Evolutionary conservation across 2,329 filamentous ascomycete genomes (phyloP).

Genomic region (Kalaharituber pfeilii): DNA sequence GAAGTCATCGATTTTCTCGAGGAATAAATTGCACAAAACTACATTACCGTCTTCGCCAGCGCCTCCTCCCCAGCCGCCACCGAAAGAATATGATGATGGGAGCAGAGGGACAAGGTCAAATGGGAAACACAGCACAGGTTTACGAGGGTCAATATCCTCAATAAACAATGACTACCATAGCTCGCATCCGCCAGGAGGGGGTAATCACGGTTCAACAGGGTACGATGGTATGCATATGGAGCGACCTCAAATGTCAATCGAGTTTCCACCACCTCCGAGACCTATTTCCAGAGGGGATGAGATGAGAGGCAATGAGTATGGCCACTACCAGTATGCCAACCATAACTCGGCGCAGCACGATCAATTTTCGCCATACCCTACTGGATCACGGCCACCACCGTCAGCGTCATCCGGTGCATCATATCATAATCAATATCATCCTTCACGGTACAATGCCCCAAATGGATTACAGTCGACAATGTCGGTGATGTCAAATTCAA

Average conservation of each 20-base stretch:
- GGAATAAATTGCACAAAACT: slow-evolving; percentile 19
- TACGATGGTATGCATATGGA: slow-evolving; percentile 14
- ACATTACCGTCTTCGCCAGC: slow-evolving; percentile 14
- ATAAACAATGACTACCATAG: slow-evolving; percentile 18
- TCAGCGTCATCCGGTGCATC: slow-evolving; percentile 37
- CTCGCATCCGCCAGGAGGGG: slow-evolving; percentile 21
- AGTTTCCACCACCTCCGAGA: slow-evolving; percentile 5
- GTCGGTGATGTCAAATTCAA: slow-evolving; percentile 4
- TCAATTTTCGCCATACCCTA: slow-evolving; percentile 38
- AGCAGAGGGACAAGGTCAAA: slow-evolving; percentile 3
- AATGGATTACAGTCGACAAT: slow-evolving; percentile 10
- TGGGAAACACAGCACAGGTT: slow-evolving; percentile 14
- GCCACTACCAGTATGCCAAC: slow-evolving; percentile 4
- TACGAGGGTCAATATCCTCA: background rate
- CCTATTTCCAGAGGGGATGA: slow-evolving; percentile 4
- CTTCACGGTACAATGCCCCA: slow-evolving; percentile 46
- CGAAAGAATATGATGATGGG: slow-evolving; percentile 20
- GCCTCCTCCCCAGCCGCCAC: slow-evolving; percentile 20
- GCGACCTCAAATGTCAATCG: background rate
- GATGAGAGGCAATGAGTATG: background rate
- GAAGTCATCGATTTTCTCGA: slow-evolving; percentile 12
- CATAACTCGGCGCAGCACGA: slow-evolving; percentile 28
- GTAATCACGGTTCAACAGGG: slow-evolving; percentile 11
- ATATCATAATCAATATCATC: slow-evolving; percentile 37
- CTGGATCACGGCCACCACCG: slow-evolving; percentile 42